Evolutionary conservation across 805 yeast species (phyloP).

Genomic region (Yarrowia deformans): DNA sequence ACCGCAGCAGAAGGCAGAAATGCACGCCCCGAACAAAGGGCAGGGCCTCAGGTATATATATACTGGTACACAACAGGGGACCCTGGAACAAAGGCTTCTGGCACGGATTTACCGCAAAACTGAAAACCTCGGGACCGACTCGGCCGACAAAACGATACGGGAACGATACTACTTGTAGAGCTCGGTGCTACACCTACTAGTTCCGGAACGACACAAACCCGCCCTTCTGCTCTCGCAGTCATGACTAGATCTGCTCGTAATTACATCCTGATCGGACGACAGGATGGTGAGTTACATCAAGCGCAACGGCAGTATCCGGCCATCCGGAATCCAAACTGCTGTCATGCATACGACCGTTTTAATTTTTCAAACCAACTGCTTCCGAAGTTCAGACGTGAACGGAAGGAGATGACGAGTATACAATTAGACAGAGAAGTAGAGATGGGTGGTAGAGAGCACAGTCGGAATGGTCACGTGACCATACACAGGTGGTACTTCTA

Average conservation of each 20-base stretch:
- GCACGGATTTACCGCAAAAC: constrained; percentile 5
- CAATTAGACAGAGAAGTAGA: not conserved
- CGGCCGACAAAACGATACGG: not conserved
- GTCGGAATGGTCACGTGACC: not conserved
- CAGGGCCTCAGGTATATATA: not conserved
- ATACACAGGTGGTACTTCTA: no score
- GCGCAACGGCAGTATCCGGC: constrained; percentile 12
- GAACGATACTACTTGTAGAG: no score
- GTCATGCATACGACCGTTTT: constrained; percentile 4
- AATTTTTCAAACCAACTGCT: constrained; percentile 4
- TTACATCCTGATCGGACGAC: not conserved
- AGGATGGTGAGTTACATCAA: not conserved
- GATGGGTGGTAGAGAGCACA: not conserved
- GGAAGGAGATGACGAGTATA: constrained; percentile 13
- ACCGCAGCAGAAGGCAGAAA: not conserved
- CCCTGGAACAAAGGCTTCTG: not conserved
- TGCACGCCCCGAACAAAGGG: not conserved
- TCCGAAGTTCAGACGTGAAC: constrained; percentile 15
- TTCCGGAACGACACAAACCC: not conserved
- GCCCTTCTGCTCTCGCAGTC: no score
- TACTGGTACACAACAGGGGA: not conserved
- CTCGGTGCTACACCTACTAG: no score
- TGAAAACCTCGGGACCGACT: not conserved
- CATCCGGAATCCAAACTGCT: constrained; percentile 7
- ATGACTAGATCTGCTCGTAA: not conserved